These are phyloP conservation scores for Backusella tarrabulga DNA, from an alignment of 192 early-diverging fungal species.

Conservation along the genomic window DNA sequence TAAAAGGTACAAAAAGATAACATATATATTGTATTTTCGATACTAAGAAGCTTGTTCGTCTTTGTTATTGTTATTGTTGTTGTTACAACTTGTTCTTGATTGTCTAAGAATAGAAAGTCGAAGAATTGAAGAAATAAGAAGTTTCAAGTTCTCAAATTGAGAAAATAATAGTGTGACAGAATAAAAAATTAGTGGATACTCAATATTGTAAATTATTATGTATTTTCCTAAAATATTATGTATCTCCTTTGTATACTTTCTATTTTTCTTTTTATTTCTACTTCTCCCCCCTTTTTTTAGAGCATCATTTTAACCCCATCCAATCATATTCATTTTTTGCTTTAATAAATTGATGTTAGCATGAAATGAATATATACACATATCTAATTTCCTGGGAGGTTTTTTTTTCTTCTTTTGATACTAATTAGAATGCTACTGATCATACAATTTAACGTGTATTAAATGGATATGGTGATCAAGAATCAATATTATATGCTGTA, in stretches of 20 bases:
- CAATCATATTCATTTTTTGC: background rate
- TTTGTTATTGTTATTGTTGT: background rate
- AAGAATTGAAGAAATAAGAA: slow-evolving; percentile 1
- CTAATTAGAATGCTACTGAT: background rate
- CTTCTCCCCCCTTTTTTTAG: background rate
- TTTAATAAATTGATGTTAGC: background rate
- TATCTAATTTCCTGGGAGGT: background rate
- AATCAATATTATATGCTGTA: too few species aligned
- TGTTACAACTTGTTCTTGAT: background rate
- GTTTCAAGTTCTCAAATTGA: background rate
- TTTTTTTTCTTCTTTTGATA: background rate
- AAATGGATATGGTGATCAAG: too few species aligned
- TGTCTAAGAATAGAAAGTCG: slow-evolving; percentile 1
- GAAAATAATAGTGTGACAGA: background rate
- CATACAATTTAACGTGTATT: background rate
- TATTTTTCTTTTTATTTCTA: background rate
- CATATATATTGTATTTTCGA: background rate
- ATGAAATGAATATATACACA: background rate
- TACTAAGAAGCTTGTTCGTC: background rate
- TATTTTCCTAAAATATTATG: background rate
- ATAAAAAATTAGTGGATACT: background rate
- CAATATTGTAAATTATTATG: background rate
- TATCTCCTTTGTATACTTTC: background rate
- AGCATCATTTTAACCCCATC: background rate
- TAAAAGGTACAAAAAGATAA: background rate